phyloP scores from a whole-genome alignment of 768 basidiomycete species.

The Coprinopsis cinerea region DNA sequence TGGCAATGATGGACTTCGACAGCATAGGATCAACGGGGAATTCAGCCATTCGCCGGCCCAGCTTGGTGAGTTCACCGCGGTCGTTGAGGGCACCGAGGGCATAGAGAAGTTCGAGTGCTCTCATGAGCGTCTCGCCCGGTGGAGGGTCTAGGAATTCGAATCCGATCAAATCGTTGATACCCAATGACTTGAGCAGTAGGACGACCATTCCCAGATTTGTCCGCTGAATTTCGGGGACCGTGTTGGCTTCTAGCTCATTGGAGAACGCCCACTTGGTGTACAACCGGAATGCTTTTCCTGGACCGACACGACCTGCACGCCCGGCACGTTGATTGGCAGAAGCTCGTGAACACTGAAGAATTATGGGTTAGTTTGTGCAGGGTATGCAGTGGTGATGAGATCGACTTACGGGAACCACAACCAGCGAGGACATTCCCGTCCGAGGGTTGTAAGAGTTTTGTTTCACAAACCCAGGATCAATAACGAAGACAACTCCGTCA shows the following conservation, averaged over 20 bases:
- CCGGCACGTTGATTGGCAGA: slow-evolving; percentile 97
- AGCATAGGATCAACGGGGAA: slow-evolving; percentile 99
- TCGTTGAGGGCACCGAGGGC: slow-evolving; percentile 96
- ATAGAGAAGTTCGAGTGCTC: slow-evolving; percentile 89
- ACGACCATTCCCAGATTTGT: slow-evolving; percentile 97
- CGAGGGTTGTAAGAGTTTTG: slow-evolving; percentile 98
- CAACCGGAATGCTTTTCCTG: slow-evolving; percentile 96
- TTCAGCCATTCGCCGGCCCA: slow-evolving; percentile 96
- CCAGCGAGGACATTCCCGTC: slow-evolving; percentile 96
- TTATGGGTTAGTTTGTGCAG: not conserved
- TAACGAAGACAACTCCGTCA: slow-evolving; percentile 98
- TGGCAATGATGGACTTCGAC: slow-evolving; percentile 92
- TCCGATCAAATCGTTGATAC: slow-evolving; percentile 96
- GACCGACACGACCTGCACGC: slow-evolving; percentile 94
- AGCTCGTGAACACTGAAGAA: slow-evolving; percentile 83
- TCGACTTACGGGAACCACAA: slow-evolving; percentile 83
- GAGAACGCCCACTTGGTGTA: slow-evolving; percentile 98
- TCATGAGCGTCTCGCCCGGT: slow-evolving; percentile 95
- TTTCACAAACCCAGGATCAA: slow-evolving; percentile 99
- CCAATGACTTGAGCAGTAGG: slow-evolving; percentile 88
- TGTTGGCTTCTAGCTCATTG: slow-evolving; percentile 95
- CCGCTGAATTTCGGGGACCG: slow-evolving; percentile 98
- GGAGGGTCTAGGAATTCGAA: slow-evolving; percentile 99
- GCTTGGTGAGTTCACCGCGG: slow-evolving; percentile 92
- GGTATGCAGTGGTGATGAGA: not conserved